Evolutionary conservation across 176 grass and related monocot species (phyloP).

Genomic region (Aegilops bicornis): DNA sequence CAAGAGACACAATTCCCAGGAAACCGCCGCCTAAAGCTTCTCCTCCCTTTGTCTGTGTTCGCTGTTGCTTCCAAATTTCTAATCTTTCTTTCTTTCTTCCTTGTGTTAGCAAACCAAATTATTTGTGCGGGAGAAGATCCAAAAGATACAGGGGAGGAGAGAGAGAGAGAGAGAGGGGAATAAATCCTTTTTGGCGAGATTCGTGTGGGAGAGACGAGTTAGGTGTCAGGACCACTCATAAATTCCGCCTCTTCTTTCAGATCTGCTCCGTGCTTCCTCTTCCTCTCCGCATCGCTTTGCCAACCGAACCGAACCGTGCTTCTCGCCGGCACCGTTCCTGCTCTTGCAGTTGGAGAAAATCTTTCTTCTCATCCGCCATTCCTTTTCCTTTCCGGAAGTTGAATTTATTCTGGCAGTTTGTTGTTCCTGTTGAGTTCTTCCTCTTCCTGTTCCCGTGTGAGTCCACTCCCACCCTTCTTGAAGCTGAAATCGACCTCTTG

Average conservation of each 20-base stretch:
- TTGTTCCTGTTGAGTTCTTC: neutral
- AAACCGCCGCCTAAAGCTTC: constrained; percentile 35
- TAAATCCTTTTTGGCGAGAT: constrained; percentile 40
- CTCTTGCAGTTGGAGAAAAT: neutral
- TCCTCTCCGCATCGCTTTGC: neutral
- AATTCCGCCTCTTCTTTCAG: constrained; percentile 55
- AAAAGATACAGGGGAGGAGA: neutral
- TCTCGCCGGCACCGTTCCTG: neutral
- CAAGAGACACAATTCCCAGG: constrained; percentile 32
- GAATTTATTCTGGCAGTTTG: neutral
- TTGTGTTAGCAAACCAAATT: neutral
- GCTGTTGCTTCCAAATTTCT: constrained; percentile 22
- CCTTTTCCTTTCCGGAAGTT: neutral
- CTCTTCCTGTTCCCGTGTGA: neutral
- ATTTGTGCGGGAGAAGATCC: constrained; percentile 11
- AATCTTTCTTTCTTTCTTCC: neutral
- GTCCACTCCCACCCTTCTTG: neutral
- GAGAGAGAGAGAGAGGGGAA: neutral
- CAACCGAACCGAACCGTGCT: neutral
- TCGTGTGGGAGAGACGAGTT: constrained; percentile 37
- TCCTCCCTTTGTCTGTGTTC: neutral
- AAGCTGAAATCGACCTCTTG: neutral
- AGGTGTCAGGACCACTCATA: constrained; percentile 45
- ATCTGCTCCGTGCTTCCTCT: constrained; percentile 50
- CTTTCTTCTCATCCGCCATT: constrained; percentile 26